Base-by-base conservation (phyloP, 1,139 yeast genomes). In the Suhomyces choctaworum region DNA sequence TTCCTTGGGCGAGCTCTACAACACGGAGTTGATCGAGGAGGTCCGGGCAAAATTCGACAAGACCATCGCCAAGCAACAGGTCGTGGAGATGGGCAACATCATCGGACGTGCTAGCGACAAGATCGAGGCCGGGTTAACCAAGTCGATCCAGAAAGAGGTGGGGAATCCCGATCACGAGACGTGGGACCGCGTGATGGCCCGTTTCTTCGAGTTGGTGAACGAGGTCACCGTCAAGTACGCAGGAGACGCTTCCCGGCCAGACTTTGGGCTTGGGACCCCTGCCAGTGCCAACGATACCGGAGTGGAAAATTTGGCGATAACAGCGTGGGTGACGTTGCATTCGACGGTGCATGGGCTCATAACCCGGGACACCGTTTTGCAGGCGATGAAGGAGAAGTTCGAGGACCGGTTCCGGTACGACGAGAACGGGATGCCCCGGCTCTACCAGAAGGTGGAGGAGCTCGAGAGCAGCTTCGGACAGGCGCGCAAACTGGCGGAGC, bases 321-420 rank as follows among this genome's bases (percentile, higher is more conserved):
- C 67, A 31, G 73, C 87, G 1, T 90, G 97, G 97, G 54, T 64
- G 23, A 62, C 69, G 20, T 76, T 89, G 44, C 74, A 80, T 43
- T 70, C 69, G 3, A 64, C 77, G 13, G 67, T 83, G 31, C 82
- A 73, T 45, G 84, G 81, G 40, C 73, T 70, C 39, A 58, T 83
- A 34, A 73, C 75, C 13, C 82, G 76, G 42, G 88, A 81, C 32
- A 75, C 70, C 13, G 67, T 80, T 14, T 66, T 80, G 2, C 65
- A 66, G 31, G 66, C 82, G 17, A 56, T 84, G 51, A 78, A 82
- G 56, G 86, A 80, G 36, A 66, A 76, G 42, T 92, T 92, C 62
- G 97, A 90, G 51, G 87, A 82, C 41, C 67, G 66, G 36, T 92
- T 92, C 64, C 73, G 94, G 48, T 92, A 85, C 56, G 96, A 89